phyloP scores from a whole-genome alignment of 2,329 filamentous ascomycete genomes.

The Alternaria sp. region DNA sequence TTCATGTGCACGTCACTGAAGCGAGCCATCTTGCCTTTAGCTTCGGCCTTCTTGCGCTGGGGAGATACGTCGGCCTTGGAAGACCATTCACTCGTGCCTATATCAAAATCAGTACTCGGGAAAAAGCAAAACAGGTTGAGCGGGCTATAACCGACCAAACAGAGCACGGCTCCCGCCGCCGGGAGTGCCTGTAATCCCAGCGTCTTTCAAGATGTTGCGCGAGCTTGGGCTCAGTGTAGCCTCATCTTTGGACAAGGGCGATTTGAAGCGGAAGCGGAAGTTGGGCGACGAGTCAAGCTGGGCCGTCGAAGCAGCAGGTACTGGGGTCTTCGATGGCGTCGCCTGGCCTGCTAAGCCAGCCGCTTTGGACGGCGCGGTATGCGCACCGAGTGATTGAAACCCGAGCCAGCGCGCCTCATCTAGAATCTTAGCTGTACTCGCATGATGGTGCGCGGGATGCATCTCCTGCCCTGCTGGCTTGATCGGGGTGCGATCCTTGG shows the following conservation, averaged over 20 bases:
- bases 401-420: conserved; percentile 84
- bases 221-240: conserved; percentile 62
- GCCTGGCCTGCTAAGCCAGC: conserved; percentile 57
- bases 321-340: conserved; percentile 69
- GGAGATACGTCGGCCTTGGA: conserved; percentile 52
- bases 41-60: conserved; percentile 77
- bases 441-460: conserved; percentile 86
- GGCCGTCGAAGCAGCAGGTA: conserved; percentile 27
- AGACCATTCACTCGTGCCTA: conserved; percentile 42
- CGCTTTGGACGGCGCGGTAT: conserved; percentile 57
- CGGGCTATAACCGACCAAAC: conserved; percentile 28
- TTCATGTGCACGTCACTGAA: conserved; percentile 88
- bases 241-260: conserved; percentile 68
- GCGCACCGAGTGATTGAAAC: conserved; percentile 73
- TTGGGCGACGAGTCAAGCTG: conserved; percentile 60
- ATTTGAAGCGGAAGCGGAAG: conserved; percentile 71
- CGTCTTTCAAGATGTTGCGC: conserved; percentile 68
- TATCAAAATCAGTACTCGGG: neutral
- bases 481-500: conserved; percentile 69
- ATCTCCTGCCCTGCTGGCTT: conserved; percentile 82
- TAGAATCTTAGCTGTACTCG: conserved; percentile 75
- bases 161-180: conserved; percentile 52
- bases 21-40: conserved; percentile 78
- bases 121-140: neutral
- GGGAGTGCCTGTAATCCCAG: conserved; percentile 67